phyloP scores from a whole-genome alignment of 495 filamentous ascomycete genomes.

The Penicillium pancosmium region DNA sequence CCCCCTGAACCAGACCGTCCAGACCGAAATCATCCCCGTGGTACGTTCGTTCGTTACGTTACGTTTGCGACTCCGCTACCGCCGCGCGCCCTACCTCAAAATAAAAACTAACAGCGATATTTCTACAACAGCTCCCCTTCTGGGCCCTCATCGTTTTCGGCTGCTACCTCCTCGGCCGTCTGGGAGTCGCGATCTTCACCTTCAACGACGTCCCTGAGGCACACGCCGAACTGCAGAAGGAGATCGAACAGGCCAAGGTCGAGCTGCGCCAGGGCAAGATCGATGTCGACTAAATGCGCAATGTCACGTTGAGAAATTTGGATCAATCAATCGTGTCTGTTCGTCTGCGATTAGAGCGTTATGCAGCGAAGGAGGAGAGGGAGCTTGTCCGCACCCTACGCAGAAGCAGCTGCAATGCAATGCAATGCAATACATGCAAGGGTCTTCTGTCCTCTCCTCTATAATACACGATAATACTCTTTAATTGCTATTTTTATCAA shows the following conservation, averaged over 20 bases:
- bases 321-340: too few species aligned
- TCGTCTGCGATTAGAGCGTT: too few species aligned
- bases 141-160: constrained; percentile 91
- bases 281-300: constrained; percentile 47
- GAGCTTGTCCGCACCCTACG: not conserved
- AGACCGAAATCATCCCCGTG: constrained; percentile 56
- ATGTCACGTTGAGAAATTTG: too few species aligned
- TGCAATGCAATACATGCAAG: too few species aligned
- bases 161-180: constrained; percentile 87
- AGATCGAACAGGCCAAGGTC: constrained; percentile 54
- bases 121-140: constrained; percentile 73
- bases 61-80: not conserved
- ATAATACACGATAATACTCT: constrained; percentile 12
- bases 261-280: constrained; percentile 53
- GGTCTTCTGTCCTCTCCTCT: too few species aligned
- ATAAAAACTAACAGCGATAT: constrained; percentile 1
- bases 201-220: constrained; percentile 96
- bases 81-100: constrained; percentile 6
- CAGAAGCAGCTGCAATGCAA: too few species aligned
- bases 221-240: constrained; percentile 81
- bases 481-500: constrained; percentile 26
- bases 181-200: constrained; percentile 88
- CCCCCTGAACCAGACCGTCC: constrained; percentile 71
- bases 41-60: constrained; percentile 33
- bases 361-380: not conserved